phyloP scores from a whole-genome alignment of 805 yeast species.

The Starmerella powellii region DNA sequence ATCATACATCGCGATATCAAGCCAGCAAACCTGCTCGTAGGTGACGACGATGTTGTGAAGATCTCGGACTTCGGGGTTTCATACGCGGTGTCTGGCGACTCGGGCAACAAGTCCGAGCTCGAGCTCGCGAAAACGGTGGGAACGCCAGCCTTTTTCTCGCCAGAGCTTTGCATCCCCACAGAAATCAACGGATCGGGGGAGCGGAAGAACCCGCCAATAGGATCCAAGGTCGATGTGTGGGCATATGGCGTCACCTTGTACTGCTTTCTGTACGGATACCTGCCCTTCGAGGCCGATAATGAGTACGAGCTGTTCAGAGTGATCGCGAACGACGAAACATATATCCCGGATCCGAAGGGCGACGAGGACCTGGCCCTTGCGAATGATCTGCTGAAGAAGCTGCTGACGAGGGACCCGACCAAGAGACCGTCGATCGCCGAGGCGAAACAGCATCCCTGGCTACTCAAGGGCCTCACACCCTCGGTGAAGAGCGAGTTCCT shows the following conservation, averaged over 20 bases:
- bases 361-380: slow-evolving; percentile 27
- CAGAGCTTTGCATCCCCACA: slow-evolving; percentile 55
- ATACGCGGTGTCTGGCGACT: slow-evolving; percentile 43
- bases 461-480: slow-evolving; percentile 34
- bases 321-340: slow-evolving; percentile 51
- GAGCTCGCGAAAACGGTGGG: slow-evolving; percentile 95
- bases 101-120: slow-evolving; percentile 40
- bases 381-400: slow-evolving; percentile 44
- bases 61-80: slow-evolving; percentile 97
- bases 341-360: slow-evolving; percentile 38
- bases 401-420: slow-evolving; percentile 60
- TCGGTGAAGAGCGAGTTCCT: slow-evolving; percentile 26
- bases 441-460: slow-evolving; percentile 68
- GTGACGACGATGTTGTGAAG: slow-evolving; percentile 61
- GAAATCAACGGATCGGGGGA: slow-evolving; percentile 17
- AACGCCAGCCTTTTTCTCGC: slow-evolving; percentile 93
- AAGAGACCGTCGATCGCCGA: slow-evolving; percentile 57
- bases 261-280: slow-evolving; percentile 72
- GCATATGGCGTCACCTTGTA: slow-evolving; percentile 86
- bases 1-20: slow-evolving; percentile 83
- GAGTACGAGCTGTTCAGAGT: slow-evolving; percentile 78
- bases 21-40: slow-evolving; percentile 77
- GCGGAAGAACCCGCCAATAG: slow-evolving; percentile 39
- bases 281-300: slow-evolving; percentile 80
- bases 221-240: slow-evolving; percentile 91